A percentile compares a stretch with the other conserved stretches of the same genome.
These are phyloP conservation scores for Marasmius fiardii DNA, from an alignment of 1,284 basidiomycete genomes.

Conservation along the genomic window DNA sequence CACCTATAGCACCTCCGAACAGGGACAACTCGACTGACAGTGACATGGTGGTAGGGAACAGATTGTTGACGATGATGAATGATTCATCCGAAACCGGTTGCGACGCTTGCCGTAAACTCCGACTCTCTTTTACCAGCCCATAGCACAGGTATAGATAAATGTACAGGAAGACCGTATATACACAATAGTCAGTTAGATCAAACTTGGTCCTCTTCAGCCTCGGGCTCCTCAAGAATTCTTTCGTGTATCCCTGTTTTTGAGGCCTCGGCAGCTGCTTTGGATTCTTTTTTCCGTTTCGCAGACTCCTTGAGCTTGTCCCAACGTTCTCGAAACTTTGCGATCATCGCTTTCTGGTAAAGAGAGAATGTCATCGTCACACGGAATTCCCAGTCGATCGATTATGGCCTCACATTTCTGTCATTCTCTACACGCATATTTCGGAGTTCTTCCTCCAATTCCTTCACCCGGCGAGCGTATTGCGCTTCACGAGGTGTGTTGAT, in stretches of 20 bases:
- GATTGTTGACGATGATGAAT: background rate
- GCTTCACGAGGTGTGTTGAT: slow-evolving; percentile 59
- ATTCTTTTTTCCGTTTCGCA: slow-evolving; percentile 82
- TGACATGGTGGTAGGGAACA: slow-evolving; percentile 6
- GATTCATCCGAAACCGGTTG: no score
- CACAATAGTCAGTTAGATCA: slow-evolving; percentile 14
- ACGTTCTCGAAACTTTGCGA: slow-evolving; percentile 78
- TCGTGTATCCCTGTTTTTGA: slow-evolving; percentile 50
- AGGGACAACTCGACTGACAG: slow-evolving; percentile 30
- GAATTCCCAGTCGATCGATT: slow-evolving; percentile 3
- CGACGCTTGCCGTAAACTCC: no score
- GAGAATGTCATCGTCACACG: slow-evolving; percentile 14
- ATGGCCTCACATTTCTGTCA: slow-evolving; percentile 69
- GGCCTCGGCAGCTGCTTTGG: slow-evolving; percentile 58
- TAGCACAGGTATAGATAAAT: background rate
- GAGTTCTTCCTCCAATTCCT: slow-evolving; percentile 79
- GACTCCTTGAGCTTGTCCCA: slow-evolving; percentile 89
- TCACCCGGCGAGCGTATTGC: slow-evolving; percentile 62
- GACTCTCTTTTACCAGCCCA: background rate
- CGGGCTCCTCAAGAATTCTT: slow-evolving; percentile 75
- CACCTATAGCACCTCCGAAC: slow-evolving; percentile 84
- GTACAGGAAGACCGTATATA: slow-evolving; percentile 10
- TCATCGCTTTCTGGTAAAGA: slow-evolving; percentile 67
- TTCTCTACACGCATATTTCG: slow-evolving; percentile 64
- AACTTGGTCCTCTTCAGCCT: slow-evolving; percentile 59